Base-by-base conservation (phyloP, 1,284 basidiomycete species). In the Sphagnurus paluster region DNA sequence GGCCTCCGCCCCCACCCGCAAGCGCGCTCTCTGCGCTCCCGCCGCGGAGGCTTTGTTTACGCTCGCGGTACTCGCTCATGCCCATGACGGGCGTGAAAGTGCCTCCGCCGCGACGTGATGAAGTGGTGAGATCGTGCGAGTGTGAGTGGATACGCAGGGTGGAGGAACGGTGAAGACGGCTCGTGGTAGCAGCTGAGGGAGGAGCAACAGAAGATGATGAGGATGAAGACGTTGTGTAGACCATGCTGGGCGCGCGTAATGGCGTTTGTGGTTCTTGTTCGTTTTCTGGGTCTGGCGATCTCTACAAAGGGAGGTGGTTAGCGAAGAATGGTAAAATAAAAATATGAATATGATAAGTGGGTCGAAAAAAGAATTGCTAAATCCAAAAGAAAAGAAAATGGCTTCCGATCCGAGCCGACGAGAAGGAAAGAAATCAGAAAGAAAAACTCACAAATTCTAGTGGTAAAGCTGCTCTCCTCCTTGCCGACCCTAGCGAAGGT, bases 401-500 rank as follows among this genome's bases (percentile, higher is more conserved):
- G n/a, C n/a, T n/a, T n/a, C n/a, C n/a, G n/a, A n/a, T n/a, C n/a
- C n/a, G n/a, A n/a, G n/a, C n/a, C n/a, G n/a, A n/a, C n/a, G n/a
- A n/a, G n/a, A n/a, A n/a, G n/a, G n/a, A 26, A 24, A 38, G 30
- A 19, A 32, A n/a, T 5, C 20, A 37, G n/a, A 14, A 10, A 23
- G 33, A 29, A 30, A 20, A 29, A 46, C 62, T 72, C 23, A 73
- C 68, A 59, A 86, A 87, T 57, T 87, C 84, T 32, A 67, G 69
- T 0, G 86, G 86, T 48, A 88, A 58, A n/a, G 71, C 73, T 48
- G 63, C 72, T 52, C 75, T 72, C 34, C 68, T 69, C 41, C 64
- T 68, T n/a, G 81, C 80, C 36, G 77, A 8, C 73, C 25, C 82
- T 58, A 58, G 76, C 56, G 14, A 8, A 8, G 9, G 28, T 10